phyloP scores from a whole-genome alignment of 73 alveolate species.

The Stentor roeselii region DNA sequence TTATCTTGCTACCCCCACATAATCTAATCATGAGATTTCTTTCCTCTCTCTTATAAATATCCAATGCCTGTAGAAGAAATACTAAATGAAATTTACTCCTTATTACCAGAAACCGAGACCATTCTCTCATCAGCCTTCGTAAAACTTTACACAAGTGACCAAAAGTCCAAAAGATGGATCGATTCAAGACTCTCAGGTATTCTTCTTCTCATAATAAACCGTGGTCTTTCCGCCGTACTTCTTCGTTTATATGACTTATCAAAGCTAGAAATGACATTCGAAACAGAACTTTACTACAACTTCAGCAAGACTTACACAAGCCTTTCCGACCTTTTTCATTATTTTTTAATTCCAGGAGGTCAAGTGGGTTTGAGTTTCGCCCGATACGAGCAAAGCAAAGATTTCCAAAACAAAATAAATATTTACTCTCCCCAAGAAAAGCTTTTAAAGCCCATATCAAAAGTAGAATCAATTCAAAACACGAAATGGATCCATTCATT shows the following conservation, averaged over 20 bases:
- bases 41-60: no score
- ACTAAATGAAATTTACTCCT: not conserved
- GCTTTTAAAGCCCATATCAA: not conserved
- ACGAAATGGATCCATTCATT: not conserved
- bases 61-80: slow-evolving; percentile 11
- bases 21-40: no score
- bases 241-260: not conserved
- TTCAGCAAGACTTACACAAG: not conserved
- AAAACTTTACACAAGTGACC: not conserved
- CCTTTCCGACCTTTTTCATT: not conserved
- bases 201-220: not conserved
- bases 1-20: no score
- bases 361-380: not conserved
- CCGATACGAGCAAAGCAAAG: not conserved
- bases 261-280: not conserved
- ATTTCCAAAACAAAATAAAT: no score
- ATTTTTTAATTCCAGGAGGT: not conserved
- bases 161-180: not conserved
- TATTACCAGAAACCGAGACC: not conserved
- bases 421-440: not conserved
- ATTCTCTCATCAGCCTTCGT: not conserved
- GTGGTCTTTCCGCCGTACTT: not conserved
- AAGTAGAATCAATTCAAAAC: not conserved
- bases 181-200: not conserved
- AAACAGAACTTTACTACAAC: slow-evolving; percentile 11